Evolutionary conservation across 169 alveolate genomes (phyloP), one percentile per base, ranked within the genome.

Genomic region (Besnoitia besnoiti): DNA sequence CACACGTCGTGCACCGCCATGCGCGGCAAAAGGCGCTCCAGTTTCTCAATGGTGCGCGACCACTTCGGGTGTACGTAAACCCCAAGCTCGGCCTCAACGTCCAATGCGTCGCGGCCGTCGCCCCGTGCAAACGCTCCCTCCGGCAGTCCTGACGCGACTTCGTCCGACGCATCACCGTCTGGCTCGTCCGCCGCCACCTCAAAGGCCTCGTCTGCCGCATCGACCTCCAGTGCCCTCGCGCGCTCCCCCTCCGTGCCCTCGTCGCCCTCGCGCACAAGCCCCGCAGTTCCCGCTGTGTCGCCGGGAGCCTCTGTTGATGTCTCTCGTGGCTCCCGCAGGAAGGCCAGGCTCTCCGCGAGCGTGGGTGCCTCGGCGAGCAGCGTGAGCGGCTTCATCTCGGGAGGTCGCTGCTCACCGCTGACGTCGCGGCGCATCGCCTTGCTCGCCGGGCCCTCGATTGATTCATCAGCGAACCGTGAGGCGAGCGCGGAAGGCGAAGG

Each of bases 1-100:
- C 80, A 67, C 21, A 67, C 80, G 80, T 67, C 80, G 42, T 67
- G 80, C 46, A 42, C 80, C 39, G 80, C 39, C 80, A 67, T 67
- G 46, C 39, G 46, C 39, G 80, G 80, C 80, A 67, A n/a, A 1
- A 67, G 80, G 44, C 44, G 39, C 80, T 67, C 80, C 80, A 67
- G 80, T 16, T 30, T 33, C 47, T 35, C 80, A 14, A 67, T 7
- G 24, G 42, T 30, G 10, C 80, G 14, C 80, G 12, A 14, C 39
- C 80, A 67, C 44, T 67, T 67, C 24, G 80, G 80, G 80, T 67
- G 80, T 67, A 67, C 44, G 80, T 67, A 67, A 1, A 67, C 80
- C 80, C 44, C 47, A 67, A 24, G 46, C 39, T 24, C 19, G 1
- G 67, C n/a, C 7, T n/a, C 4, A 21, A 5, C 67, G 7, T 55